Percentiles rank a stretch among this genome's conserved stretches.
Conservation (phyloP, 1,284 basidiomycete species). For the Hortiboletus rubellus region DNA sequence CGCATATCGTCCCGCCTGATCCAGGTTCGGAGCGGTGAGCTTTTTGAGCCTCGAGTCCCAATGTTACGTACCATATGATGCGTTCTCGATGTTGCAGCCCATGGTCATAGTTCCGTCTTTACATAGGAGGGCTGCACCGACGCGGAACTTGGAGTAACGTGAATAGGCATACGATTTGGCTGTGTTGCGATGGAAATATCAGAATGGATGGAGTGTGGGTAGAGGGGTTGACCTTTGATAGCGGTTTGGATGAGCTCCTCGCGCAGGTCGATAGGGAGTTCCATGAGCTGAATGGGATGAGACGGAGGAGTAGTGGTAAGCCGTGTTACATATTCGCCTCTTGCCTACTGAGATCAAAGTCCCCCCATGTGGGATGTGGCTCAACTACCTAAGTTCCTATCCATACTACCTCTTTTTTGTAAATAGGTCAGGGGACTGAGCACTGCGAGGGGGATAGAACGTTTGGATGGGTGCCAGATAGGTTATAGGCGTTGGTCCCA, state of each 20-base stretch:
- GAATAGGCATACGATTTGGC: neutral
- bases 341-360: too few relatives aligned
- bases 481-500: too few relatives aligned
- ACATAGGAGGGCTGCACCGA: neutral
- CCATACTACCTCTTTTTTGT: too few relatives aligned
- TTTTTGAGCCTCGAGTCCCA: neutral
- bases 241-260: neutral
- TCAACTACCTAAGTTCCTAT: too few relatives aligned
- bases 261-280: neutral
- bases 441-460: too few relatives aligned
- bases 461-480: too few relatives aligned
- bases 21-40: neutral
- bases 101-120: neutral
- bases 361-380: too few relatives aligned
- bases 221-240: neutral
- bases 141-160: neutral
- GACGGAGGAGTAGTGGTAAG: too few relatives aligned
- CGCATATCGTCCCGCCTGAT: neutral
- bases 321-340: too few relatives aligned
- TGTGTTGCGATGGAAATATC: neutral
- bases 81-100: neutral
- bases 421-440: too few relatives aligned
- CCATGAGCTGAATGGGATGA: neutral
- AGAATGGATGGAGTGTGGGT: neutral
- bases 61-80: neutral